Evolutionary conservation across 2,329 filamentous ascomycete genomes (phyloP), one percentile per base, ranked within the genome.

Genomic region (Pseudocercospora vitis): DNA sequence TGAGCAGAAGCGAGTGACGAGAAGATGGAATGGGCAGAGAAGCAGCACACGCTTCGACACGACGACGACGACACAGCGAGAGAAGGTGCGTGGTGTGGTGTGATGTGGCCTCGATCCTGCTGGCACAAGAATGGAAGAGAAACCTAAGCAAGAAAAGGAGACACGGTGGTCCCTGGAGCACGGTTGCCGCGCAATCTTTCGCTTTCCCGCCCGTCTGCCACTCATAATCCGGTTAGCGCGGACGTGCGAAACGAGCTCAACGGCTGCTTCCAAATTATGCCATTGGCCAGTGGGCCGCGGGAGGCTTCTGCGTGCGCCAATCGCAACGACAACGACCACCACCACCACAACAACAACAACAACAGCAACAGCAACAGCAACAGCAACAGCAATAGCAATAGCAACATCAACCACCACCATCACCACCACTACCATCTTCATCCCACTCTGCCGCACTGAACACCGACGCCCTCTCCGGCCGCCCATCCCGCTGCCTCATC

Each of bases 41-140:
- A 49, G 29, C 48, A 42, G 31, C 32, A n/a, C n/a, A n/a, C n/a
- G n/a, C n/a, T 7, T 16, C 32, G 32, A 16, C 42, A 52, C 23
- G 44, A 28, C 32, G 45, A 24, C 46, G 16, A 48, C 48, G 37
- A 48, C 53, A 31, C 42, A 51, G 44, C 53, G 53, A 56, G 53
- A 48, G 53, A 52, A 56, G 53, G 53, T 48, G 53, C 53, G 42
- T 42, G 53, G 32, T 26, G 37, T 28, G 32, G 47, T 45, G 29
- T 44, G 37, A 33, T 21, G 33, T 32, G 26, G 48, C 48, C 35
- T 51, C 29, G n/a, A n/a, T 49, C 37, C 39, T n/a, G n/a, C n/a
- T n/a, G n/a, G 24, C 14, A 28, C 24, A 12, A 19, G 42, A 47
- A 53, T 45, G 50, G 52, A 42, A 39, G 44, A 33, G 48, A 49